Evolutionary conservation across 441 rosid genomes (phyloP), one percentile per base, ranked within the genome.

Genomic region (Flueggea neowawraea): DNA sequence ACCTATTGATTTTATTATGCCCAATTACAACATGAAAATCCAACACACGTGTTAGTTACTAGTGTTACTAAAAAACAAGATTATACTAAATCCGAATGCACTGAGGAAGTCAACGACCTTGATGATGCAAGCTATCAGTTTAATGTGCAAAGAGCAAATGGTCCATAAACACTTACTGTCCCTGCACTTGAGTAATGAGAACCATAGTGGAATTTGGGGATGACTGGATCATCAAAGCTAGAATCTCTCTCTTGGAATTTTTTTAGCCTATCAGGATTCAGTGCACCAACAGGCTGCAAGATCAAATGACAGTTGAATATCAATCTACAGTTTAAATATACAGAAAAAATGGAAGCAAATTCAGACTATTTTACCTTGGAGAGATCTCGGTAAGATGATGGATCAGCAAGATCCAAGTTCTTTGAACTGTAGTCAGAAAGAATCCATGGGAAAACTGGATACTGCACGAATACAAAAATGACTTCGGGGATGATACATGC

Each of bases 401-500:
- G 89, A 76, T 87, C 82, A 55, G 91, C 72, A 79, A 96, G 90
- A 77, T 96, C 92, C 77, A 96, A 71, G 75, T 33, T 79, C 78
- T 84, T 78, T 44, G 99, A 93, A 70, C 64, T 76, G 80, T 90
- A 86, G 77, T 96, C 90, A 69, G 97, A 83, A 56, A 93, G 91
- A 74, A 96, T 80, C 99, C 99, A 96, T 16, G 99, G 99, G 73
- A 96, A 96, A 73, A 96, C 98, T 69, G 98, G 99, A 82, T 96
- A 96, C 99, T 96, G 92, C 83, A 82, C 59, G 62, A 55, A 69
- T 75, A 54, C 22, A 48, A 73, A 65, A 53, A 56, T 17, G 73
- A 58, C 17, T 72, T 52, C 64, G 68, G 17, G 49, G 69, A 14
- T 55, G 43, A 70, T 52, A 43, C 13, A 11, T 55, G 47, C 52